A percentile compares a stretch with the other conserved stretches of the same genome.
Conservation (phyloP, 2,329 filamentous ascomycete genomes). For the Fusarium dimerum region DNA sequence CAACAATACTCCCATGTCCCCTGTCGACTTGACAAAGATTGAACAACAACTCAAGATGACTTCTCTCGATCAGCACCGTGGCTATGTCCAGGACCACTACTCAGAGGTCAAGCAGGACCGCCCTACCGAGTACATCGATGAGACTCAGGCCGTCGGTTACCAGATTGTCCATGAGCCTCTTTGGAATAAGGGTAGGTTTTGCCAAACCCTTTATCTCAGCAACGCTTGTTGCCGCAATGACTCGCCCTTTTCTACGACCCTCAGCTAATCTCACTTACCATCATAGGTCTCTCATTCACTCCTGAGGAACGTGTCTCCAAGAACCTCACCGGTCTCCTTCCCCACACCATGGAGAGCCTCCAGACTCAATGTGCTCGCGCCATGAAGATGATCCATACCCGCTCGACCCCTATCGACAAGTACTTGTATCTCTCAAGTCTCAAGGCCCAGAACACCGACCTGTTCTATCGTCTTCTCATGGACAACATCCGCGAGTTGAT, state of each 20-base stretch:
- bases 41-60: conserved; percentile 63
- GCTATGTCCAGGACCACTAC: conserved; percentile 59
- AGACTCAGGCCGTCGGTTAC: conserved; percentile 57
- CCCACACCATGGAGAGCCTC: conserved; percentile 62
- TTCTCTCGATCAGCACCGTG: conserved; percentile 59
- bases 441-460: conserved; percentile 74
- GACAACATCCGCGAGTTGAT: conserved; percentile 77
- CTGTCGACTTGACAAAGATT: conserved; percentile 57
- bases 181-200: conserved; percentile 64
- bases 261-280: neutral
- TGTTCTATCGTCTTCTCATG: conserved; percentile 82
- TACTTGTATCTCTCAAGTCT: conserved; percentile 79
- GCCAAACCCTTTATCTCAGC: conserved; percentile 1
- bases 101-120: conserved; percentile 55
- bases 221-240: conserved; percentile 14
- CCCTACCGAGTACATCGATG: conserved; percentile 54
- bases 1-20: conserved; percentile 56
- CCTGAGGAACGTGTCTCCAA: conserved; percentile 64
- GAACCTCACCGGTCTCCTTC: conserved; percentile 67
- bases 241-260: neutral
- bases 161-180: conserved; percentile 62
- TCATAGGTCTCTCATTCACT: conserved; percentile 61
- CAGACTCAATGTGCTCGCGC: conserved; percentile 64
- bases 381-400: conserved; percentile 72
- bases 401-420: conserved; percentile 73